phyloP scores from a whole-genome alignment of 164 flowering plant genomes.

The Akebia trifoliata region DNA sequence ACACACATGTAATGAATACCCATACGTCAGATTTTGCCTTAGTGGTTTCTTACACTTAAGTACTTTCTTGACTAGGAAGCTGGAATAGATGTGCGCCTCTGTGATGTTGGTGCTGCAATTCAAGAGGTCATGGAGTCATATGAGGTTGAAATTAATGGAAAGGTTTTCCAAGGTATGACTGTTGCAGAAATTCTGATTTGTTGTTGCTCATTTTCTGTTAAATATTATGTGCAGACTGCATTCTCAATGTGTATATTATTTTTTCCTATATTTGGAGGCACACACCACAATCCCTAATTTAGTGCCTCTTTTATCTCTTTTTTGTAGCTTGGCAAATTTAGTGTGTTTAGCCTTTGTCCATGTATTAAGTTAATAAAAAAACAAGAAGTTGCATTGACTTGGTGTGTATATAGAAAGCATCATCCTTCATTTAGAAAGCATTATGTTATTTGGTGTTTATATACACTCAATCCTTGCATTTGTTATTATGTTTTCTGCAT shows the following conservation, averaged over 20 bases:
- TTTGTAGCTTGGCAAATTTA: too few species aligned
- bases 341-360: too few species aligned
- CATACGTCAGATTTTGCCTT: not conserved
- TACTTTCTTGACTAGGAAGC: slow-evolving; percentile 52
- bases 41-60: not conserved
- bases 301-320: not conserved
- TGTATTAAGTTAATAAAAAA: too few species aligned
- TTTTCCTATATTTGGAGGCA: not conserved
- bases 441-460: too few species aligned
- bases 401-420: too few species aligned
- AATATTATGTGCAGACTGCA: not conserved
- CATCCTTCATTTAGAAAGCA: too few species aligned
- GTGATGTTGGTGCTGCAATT: slow-evolving; percentile 98
- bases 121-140: slow-evolving; percentile 99
- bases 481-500: not conserved
- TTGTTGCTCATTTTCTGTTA: not conserved
- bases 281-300: not conserved
- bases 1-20: too few species aligned
- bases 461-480: not conserved
- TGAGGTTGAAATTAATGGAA: slow-evolving; percentile 97
- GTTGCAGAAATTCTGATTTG: too few species aligned
- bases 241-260: not conserved
- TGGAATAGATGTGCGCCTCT: slow-evolving; percentile 96
- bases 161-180: slow-evolving; percentile 70
- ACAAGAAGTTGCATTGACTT: too few species aligned